These are phyloP conservation scores for Opeltia flavorubescens DNA, from an alignment of 495 filamentous ascomycete species.

Conservation along the genomic window DNA sequence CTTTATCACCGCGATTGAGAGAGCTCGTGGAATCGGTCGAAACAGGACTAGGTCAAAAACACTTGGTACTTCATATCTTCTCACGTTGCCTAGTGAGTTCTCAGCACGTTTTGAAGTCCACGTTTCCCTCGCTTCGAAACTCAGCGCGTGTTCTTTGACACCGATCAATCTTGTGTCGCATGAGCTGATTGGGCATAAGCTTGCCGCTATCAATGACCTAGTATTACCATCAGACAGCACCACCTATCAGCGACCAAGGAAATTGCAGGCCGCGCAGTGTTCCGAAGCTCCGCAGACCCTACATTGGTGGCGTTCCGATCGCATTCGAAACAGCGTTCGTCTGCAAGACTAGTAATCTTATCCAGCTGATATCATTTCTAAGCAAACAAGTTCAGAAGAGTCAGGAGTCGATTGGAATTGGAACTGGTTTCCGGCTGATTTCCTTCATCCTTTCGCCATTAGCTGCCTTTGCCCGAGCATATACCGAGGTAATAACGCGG, in stretches of 20 bases:
- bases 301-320: constrained; percentile 1
- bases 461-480: neutral
- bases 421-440: neutral
- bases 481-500: neutral
- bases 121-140: neutral
- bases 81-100: no score
- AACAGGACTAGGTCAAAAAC: neutral
- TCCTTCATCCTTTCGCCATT: neutral
- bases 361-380: neutral
- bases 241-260: neutral
- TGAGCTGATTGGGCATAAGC: neutral
- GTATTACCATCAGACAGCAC: neutral
- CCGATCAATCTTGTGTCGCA: neutral
- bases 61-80: no score
- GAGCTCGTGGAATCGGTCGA: neutral
- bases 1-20: neutral
- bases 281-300: constrained; percentile 1
- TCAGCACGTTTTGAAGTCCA: neutral
- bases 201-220: neutral
- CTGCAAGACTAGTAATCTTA: neutral
- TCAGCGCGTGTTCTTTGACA: neutral
- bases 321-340: neutral
- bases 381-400: neutral
- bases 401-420: neutral
- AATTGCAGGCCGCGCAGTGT: neutral